Conservation (phyloP, 2,329 filamentous ascomycete species). For the Calycina marina region DNA sequence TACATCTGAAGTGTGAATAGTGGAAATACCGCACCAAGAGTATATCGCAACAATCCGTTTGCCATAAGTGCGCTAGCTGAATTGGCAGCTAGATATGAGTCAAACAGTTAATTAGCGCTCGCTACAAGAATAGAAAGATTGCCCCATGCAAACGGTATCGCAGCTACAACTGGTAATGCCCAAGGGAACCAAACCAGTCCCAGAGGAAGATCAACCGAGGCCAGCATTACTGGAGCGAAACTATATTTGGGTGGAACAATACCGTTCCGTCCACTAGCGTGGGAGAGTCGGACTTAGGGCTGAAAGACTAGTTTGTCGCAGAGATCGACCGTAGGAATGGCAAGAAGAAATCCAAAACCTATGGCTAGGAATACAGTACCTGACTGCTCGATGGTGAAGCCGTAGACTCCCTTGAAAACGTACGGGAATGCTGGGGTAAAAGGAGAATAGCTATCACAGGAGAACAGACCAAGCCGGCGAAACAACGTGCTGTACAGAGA, state of each 20-base stretch:
- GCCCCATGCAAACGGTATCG: slow-evolving; percentile 43
- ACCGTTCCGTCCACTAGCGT: slow-evolving; percentile 5
- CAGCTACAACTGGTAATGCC: slow-evolving; percentile 35
- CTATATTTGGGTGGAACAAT: slow-evolving; percentile 37
- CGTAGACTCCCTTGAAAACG: slow-evolving; percentile 25
- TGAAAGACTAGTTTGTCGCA: slow-evolving; percentile 30
- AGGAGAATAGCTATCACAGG: slow-evolving; percentile 32
- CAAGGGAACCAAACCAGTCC: slow-evolving; percentile 47
- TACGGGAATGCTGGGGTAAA: slow-evolving; percentile 27
- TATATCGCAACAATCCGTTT: slow-evolving; percentile 42
- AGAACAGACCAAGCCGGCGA: slow-evolving; percentile 30
- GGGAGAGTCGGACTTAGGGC: slow-evolving; percentile 5
- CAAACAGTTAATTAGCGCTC: slow-evolving; percentile 36
- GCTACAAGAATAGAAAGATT: slow-evolving; percentile 44
- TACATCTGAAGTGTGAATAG: slow-evolving; percentile 44
- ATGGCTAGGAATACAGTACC: slow-evolving; percentile 26
- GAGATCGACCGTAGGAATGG: slow-evolving; percentile 26
- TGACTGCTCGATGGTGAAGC: slow-evolving; percentile 22
- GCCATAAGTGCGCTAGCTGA: slow-evolving; percentile 45
- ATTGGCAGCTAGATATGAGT: slow-evolving; percentile 38
- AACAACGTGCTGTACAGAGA: slow-evolving; percentile 31
- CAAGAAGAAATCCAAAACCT: slow-evolving; percentile 28
- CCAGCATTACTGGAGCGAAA: slow-evolving; percentile 43
- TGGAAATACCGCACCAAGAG: slow-evolving; percentile 41
- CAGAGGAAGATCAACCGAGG: slow-evolving; percentile 33